Percentiles rank a stretch among this genome's conserved stretches.
Evolutionary conservation across 768 basidiomycete species (phyloP).

Genomic region (Lactifluus hygrophoroides): DNA sequence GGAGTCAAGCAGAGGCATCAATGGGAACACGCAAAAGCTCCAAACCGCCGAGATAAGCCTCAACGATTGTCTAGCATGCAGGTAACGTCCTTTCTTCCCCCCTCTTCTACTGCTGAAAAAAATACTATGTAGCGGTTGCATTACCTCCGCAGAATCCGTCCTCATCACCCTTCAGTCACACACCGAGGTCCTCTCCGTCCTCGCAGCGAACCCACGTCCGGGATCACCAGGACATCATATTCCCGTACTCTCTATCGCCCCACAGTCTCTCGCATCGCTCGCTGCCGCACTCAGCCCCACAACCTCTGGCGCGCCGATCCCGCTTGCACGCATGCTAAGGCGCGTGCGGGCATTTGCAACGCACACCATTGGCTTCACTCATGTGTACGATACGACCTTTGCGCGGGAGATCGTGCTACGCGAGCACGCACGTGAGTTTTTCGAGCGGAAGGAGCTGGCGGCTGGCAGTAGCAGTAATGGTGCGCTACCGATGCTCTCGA

Average conservation of each 20-base stretch:
- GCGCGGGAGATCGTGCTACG: conserved; percentile 77
- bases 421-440: conserved; percentile 77
- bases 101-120: neutral
- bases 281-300: conserved; percentile 50
- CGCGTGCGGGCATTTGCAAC: conserved; percentile 66
- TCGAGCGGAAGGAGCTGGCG: conserved; percentile 40
- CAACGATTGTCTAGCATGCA: conserved; percentile 97
- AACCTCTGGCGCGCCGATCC: conserved; percentile 30
- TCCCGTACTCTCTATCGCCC: conserved; percentile 81
- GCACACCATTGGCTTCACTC: conserved; percentile 60
- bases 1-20: conserved; percentile 3
- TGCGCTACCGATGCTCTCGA: conserved; percentile 82
- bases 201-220: conserved; percentile 44
- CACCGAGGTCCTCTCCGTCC: conserved; percentile 77
- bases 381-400: conserved; percentile 92
- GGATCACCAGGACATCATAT: conserved; percentile 37
- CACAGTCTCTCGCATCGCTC: conserved; percentile 78
- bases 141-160: conserved; percentile 96
- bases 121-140: conserved; percentile 65
- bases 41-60: conserved; percentile 92
- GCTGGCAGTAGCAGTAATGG: conserved; percentile 23
- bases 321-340: conserved; percentile 52
- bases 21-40: conserved; percentile 46
- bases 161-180: conserved; percentile 95
- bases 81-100: conserved; percentile 35